Conservation (phyloP, 345 rosid species). For the Lumnitzera racemosa region DNA sequence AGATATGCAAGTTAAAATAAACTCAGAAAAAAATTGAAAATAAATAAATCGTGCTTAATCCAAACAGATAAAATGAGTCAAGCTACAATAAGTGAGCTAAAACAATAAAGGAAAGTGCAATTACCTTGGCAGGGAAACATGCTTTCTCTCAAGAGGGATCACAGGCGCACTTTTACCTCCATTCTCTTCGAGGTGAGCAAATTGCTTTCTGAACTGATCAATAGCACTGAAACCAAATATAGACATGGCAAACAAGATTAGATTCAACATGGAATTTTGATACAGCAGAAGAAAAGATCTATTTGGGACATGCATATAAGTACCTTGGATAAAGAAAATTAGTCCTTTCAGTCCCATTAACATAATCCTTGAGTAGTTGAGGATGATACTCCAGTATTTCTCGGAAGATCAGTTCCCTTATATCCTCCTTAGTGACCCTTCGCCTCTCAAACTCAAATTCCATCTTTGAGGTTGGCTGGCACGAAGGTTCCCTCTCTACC, state of each 20-base stretch:
- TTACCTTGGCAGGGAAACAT: conserved; percentile 85
- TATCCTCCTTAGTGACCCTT: conserved; percentile 85
- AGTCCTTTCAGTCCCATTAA: conserved; percentile 81
- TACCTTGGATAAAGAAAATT: conserved; percentile 95
- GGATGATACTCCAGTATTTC: conserved; percentile 96
- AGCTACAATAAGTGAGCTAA: neutral
- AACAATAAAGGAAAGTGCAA: neutral
- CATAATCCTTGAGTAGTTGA: conserved; percentile 74
- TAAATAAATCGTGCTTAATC: neutral
- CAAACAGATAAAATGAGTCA: neutral
- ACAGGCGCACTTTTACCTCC: conserved; percentile 63
- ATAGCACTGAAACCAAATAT: conserved; percentile 52
- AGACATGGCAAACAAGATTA: conserved; percentile 6
- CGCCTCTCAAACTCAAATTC: conserved; percentile 96
- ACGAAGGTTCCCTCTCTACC: conserved; percentile 92
- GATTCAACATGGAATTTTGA: neutral
- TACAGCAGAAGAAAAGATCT: neutral
- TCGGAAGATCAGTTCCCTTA: conserved; percentile 72
- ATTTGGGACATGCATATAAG: neutral
- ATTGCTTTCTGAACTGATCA: conserved; percentile 89
- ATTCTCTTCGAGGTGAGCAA: conserved; percentile 85
- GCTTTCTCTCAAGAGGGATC: conserved; percentile 77
- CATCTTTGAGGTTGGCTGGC: conserved; percentile 91
- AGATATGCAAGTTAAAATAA: too few relatives aligned
- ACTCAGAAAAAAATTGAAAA: too few relatives aligned